These are phyloP conservation scores for Aspergillus fumigatiaffinis DNA, from an alignment of 2,329 filamentous ascomycete genomes.

Conservation along the genomic window DNA sequence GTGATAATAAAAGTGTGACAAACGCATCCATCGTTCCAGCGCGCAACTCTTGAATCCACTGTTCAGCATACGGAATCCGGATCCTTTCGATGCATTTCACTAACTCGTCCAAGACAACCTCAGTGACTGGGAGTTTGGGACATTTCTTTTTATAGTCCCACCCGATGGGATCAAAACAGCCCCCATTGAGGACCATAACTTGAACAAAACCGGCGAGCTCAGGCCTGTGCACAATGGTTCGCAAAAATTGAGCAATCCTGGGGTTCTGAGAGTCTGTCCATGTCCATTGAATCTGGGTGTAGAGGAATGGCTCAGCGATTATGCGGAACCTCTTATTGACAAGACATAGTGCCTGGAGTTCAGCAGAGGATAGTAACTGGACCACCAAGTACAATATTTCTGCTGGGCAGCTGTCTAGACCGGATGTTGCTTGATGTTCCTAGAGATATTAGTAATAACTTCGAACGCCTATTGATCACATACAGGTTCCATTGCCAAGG, in stretches of 20 bases:
- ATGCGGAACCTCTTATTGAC: constrained; percentile 8
- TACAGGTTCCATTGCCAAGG: constrained; percentile 1
- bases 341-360: constrained; percentile 12
- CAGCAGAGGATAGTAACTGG: constrained; percentile 10
- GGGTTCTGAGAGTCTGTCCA: constrained; percentile 9
- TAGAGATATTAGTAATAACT: constrained; percentile 1
- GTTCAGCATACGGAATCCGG: not conserved
- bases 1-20: constrained; percentile 14
- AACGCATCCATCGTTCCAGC: constrained; percentile 4
- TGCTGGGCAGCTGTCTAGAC: constrained; percentile 5
- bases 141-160: not conserved
- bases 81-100: constrained; percentile 2
- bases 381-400: constrained; percentile 16
- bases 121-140: constrained; percentile 3
- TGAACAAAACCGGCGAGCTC: constrained; percentile 13
- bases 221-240: constrained; percentile 13
- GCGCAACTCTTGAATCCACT: constrained; percentile 3
- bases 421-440: not conserved
- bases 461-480: not conserved
- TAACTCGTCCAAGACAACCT: not conserved
- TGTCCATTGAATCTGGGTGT: constrained; percentile 15
- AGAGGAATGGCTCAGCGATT: constrained; percentile 16
- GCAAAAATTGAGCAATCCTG: constrained; percentile 12
- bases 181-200: constrained; percentile 8
- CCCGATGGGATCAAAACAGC: not conserved